Evolutionary conservation across 2,329 filamentous ascomycete genomes (phyloP).

Genomic region (Penicillium sp.): DNA sequence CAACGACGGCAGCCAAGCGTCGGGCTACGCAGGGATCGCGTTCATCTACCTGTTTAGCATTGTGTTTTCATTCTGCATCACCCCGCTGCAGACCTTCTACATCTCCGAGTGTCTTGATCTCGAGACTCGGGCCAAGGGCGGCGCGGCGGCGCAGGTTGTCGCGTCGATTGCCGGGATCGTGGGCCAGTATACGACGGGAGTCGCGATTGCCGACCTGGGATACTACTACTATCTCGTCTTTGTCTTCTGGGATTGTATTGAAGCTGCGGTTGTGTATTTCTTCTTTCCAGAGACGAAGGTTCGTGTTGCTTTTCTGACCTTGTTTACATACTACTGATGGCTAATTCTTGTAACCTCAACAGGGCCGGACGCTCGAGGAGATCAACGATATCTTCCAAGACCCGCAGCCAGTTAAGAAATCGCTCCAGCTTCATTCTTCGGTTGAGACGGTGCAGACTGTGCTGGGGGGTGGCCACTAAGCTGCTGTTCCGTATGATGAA

Average conservation of each 20-base stretch:
- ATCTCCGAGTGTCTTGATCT: conserved; percentile 60
- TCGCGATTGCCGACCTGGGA: conserved; percentile 57
- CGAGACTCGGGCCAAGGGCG: conserved; percentile 62
- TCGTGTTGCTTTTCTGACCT: neutral
- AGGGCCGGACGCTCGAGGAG: conserved; percentile 33
- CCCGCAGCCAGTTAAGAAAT: conserved; percentile 34
- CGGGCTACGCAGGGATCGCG: conserved; percentile 37
- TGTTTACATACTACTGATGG: no score
- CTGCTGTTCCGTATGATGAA: no score
- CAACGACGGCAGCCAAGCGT: conserved; percentile 20
- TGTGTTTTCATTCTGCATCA: conserved; percentile 56
- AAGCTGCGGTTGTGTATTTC: conserved; percentile 34
- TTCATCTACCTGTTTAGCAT: conserved; percentile 62
- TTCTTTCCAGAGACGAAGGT: conserved; percentile 41
- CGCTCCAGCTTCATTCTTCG: neutral
- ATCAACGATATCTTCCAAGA: conserved; percentile 43
- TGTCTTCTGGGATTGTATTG: conserved; percentile 46
- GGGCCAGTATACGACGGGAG: conserved; percentile 54
- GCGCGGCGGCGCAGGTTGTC: conserved; percentile 40
- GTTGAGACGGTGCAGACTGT: neutral
- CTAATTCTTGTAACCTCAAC: conserved; percentile 16
- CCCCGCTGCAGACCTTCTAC: conserved; percentile 54
- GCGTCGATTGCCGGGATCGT: conserved; percentile 37
- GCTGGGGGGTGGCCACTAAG: neutral
- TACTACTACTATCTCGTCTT: conserved; percentile 47